Base-by-base conservation (phyloP, 495 filamentous ascomycete species). In the Eremomyces bilateralis region DNA sequence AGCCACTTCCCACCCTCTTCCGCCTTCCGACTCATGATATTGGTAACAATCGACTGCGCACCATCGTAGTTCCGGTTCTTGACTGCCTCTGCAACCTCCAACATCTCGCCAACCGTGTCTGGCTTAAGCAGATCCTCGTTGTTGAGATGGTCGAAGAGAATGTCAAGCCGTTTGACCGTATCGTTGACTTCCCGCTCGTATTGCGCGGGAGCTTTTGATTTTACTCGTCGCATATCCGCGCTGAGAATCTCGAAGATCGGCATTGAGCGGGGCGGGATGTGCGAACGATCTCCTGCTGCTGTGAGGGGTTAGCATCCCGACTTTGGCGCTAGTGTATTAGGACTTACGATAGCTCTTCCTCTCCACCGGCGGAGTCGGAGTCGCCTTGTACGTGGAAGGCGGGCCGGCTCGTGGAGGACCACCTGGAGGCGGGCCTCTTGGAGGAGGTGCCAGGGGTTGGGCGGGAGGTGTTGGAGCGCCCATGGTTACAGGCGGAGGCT, bases 61-160 rank as follows among this genome's bases (percentile, higher is more conserved):
- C 61, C 61, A 29, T 76, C 72, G 40, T 79, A 94, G 41, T 92
- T 61, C 54, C 69, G 75, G 0, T 49, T 55, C 40, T 75, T 67
- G 13, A 95, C 47, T 6, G 75, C 74, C 38, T 63, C 55, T 10
- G 76, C 68, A 15, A 88, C 53, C 48, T 76, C 62, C 21, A 59
- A 55, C 66, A 81, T 64, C 32, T 73, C 64, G 38, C 69, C 57
- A 29, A 94, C 60, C 4, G 85, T 93, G 45, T 84, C 80, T 19
- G 71, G 64, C 50, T 73, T 79, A 33, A 94, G 62, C 17, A 97
- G 58, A 39, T 93, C 81, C 47, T 80, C 77, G 47, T 95, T 95
- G 61, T 95, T 95, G 33, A 97, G 62, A 53, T 93, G 82, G 47
- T 95, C 83, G 56, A 92, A 97, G 6, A 97, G 65, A 35, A 91